Conservation (phyloP, 441 rosid genomes). For the Syzygium malaccense region DNA sequence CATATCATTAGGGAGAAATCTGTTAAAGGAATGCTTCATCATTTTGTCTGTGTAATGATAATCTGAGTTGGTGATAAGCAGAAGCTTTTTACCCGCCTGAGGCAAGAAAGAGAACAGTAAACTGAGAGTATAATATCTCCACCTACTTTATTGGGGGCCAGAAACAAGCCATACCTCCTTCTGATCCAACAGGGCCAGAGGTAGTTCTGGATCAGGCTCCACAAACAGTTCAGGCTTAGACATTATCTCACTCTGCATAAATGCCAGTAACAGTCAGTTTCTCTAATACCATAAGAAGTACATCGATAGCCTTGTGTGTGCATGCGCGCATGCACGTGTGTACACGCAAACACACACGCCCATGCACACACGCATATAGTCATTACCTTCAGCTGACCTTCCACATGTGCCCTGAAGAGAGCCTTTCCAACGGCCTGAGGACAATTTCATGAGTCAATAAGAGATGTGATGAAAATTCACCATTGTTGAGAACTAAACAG, state of each 20-base stretch:
- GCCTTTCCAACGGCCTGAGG: constrained; percentile 96
- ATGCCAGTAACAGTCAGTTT: constrained; percentile 3
- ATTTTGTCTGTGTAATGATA: constrained; percentile 91
- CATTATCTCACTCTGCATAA: constrained; percentile 86
- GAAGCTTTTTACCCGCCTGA: constrained; percentile 94
- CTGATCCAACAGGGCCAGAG: constrained; percentile 90
- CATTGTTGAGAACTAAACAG: neutral
- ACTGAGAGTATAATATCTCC: constrained; percentile 7
- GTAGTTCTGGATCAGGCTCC: constrained; percentile 93
- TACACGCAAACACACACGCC: neutral
- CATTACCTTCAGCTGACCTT: constrained; percentile 93
- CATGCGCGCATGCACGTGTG: too few relatives aligned
- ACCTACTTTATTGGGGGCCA: neutral
- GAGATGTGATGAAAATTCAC: constrained; percentile 2
- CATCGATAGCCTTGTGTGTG: neutral
- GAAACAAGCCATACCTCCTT: constrained; percentile 60
- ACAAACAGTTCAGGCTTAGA: constrained; percentile 94
- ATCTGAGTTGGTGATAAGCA: constrained; percentile 97
- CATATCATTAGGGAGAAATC: constrained; percentile 89
- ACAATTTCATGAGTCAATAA: constrained; percentile 10
- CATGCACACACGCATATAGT: neutral
- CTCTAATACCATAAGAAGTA: neutral
- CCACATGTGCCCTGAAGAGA: constrained; percentile 93
- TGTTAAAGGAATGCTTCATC: constrained; percentile 95
- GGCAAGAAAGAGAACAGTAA: constrained; percentile 8